Evolutionary conservation across 805 yeast genomes (phyloP).

Genomic region (Metschnikowia bowlesiae): DNA sequence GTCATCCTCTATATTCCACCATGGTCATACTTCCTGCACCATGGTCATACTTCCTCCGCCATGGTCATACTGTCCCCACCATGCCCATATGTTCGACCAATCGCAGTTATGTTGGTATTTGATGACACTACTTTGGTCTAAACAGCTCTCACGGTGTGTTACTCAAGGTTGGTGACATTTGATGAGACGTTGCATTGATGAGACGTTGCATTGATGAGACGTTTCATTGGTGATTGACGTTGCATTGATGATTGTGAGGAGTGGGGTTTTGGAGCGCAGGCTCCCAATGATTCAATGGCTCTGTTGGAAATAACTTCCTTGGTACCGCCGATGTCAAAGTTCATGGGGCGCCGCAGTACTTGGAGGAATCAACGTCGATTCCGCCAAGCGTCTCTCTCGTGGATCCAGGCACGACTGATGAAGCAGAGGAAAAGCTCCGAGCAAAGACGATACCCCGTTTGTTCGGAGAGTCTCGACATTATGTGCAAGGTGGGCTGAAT

Average conservation of each 20-base stretch:
- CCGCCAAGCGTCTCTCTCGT: constrained; percentile 90
- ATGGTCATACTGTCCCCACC: too few species aligned
- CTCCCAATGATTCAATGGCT: constrained; percentile 96
- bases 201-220: constrained; percentile 97
- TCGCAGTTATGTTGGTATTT: too few species aligned
- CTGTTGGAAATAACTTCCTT: constrained; percentile 98
- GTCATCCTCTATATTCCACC: too few species aligned
- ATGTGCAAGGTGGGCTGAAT: background rate
- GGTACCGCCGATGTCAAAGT: constrained; percentile 95
- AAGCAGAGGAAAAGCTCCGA: constrained; percentile 30
- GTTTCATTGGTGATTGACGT: constrained; percentile 97
- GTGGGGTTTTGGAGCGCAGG: constrained; percentile 87
- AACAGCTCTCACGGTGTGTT: too few species aligned
- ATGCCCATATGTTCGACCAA: too few species aligned
- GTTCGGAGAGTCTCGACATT: constrained; percentile 18
- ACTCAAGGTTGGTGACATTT: constrained; percentile 61
- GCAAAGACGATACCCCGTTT: constrained; percentile 9
- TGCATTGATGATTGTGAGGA: constrained; percentile 98
- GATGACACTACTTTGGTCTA: too few species aligned
- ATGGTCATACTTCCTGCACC: too few species aligned
- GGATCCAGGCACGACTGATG: constrained; percentile 19
- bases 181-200: constrained; percentile 99
- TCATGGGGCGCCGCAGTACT: constrained; percentile 96
- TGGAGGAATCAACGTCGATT: constrained; percentile 79
- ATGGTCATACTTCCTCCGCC: too few species aligned